Conservation (phyloP, 345 rosid species). For the Noccaea bulbosa region DNA sequence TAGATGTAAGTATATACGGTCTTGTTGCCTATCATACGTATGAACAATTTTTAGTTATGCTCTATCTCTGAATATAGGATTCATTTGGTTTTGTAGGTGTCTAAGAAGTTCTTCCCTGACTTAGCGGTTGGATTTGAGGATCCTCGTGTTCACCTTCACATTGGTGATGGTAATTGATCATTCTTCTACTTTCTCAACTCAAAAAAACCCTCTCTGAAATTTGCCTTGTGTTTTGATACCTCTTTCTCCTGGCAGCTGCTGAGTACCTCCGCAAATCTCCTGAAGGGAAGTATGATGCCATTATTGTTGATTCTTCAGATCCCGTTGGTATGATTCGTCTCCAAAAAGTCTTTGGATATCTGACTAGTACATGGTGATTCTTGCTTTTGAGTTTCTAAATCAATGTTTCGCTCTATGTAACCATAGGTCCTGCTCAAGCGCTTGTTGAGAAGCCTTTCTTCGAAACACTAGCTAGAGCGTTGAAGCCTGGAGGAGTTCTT, state of each 20-base stretch:
- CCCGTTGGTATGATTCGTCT: conserved; percentile 71
- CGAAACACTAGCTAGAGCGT: conserved; percentile 71
- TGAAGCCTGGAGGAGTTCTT: conserved; percentile 93
- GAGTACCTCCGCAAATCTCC: conserved; percentile 72
- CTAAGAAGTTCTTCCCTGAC: conserved; percentile 80
- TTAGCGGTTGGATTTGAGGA: conserved; percentile 89
- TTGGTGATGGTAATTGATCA: conserved; percentile 86
- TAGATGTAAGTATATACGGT: conserved; percentile 67
- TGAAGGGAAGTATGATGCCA: conserved; percentile 83
- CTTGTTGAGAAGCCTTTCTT: conserved; percentile 96
- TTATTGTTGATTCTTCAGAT: conserved; percentile 95
- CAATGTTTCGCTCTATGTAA: conserved; percentile 25
- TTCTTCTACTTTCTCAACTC: not conserved
- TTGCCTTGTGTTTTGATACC: conserved; percentile 28
- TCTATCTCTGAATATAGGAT: conserved; percentile 17
- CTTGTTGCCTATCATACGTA: conserved; percentile 6
- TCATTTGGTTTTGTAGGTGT: conserved; percentile 55
- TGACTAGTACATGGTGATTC: conserved; percentile 10
- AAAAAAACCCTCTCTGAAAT: not conserved
- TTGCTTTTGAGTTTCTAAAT: not conserved
- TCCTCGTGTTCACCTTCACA: conserved; percentile 86
- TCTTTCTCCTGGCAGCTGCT: conserved; percentile 60
- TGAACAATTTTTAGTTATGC: not conserved
- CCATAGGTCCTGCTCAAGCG: conserved; percentile 89
- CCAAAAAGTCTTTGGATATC: not conserved